Percentiles rank a stretch among this genome's conserved stretches.
phyloP scores from a whole-genome alignment of 2,329 filamentous ascomycete genomes.

The Colletotrichum neosansevieriae region DNA sequence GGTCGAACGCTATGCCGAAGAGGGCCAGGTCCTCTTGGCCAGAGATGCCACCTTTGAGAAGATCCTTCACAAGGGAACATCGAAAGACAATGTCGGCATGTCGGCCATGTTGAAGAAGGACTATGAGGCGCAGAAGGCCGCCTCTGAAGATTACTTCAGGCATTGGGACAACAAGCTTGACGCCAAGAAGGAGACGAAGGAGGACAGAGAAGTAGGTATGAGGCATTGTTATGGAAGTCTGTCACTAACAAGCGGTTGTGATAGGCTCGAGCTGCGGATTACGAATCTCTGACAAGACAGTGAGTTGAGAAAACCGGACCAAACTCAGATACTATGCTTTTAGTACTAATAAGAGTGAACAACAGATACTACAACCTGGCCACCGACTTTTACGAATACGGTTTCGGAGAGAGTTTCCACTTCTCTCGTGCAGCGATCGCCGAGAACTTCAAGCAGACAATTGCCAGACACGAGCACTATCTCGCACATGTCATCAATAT shows the following conservation, averaged over 20 bases:
- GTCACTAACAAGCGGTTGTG: not conserved
- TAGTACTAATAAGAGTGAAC: no score
- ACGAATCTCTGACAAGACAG: constrained; percentile 93
- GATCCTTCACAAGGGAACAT: constrained; percentile 76
- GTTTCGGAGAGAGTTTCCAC: constrained; percentile 96
- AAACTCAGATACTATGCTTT: not conserved
- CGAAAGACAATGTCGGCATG: constrained; percentile 73
- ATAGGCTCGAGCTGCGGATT: constrained; percentile 84
- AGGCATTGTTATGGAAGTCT: not conserved
- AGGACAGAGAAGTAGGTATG: constrained; percentile 77
- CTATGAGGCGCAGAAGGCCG: constrained; percentile 78
- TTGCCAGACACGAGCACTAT: constrained; percentile 98
- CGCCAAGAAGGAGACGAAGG: constrained; percentile 83
- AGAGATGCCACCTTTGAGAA: constrained; percentile 83
- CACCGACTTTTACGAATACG: constrained; percentile 97
- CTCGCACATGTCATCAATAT: constrained; percentile 91
- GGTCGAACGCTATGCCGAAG: not conserved
- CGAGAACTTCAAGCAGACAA: constrained; percentile 90
- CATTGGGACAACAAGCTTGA: constrained; percentile 88
- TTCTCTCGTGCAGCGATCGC: constrained; percentile 93
- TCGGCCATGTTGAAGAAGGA: constrained; percentile 89
- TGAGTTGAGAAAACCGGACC: constrained; percentile 58
- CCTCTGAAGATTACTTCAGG: constrained; percentile 94
- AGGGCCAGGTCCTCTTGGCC: constrained; percentile 26
- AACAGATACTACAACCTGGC: constrained; percentile 93